Evolutionary conservation across 2,329 filamentous ascomycete genomes (phyloP), one percentile per base, ranked within the genome.

Genomic region (Arachnomyces sp.): DNA sequence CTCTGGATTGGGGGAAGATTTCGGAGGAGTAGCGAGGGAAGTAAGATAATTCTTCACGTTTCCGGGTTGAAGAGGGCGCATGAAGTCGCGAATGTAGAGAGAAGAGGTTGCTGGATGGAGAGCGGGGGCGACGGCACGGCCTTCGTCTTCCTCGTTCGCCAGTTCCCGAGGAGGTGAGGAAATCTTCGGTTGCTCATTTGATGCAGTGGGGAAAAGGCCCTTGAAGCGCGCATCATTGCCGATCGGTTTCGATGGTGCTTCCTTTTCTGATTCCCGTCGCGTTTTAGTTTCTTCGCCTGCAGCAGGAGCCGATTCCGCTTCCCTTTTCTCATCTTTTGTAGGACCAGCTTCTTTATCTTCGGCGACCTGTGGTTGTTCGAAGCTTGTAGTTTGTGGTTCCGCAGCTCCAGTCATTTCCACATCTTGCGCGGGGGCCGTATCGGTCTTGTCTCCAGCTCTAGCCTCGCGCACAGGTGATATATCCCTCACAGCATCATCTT

Each of bases 71-170:
- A 96, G 70, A 7, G 92, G 89, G 34, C 90, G 81, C 78, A 93
- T 89, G 40, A 96, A 77, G 54, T 94, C 82, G 59, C 82, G 81
- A 51, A 96, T 92, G 65, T 95, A 96, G 34, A 96, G 68, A 12
- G 85, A 82, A 25, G 77, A 65, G 2, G 88, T 90, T 4, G 82
- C 79, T 15, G 77, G 74, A 59, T 92, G 84, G 28, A 81, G 63
- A 0, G 84, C 73, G 5, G 81, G 79, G 17, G 65, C 56, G 12
- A 73, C 62, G 14, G 53, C 43, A 20, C 53, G 50, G 17, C 64
- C 63, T 31, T 65, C 59, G 12, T 52, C 59, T 44, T 67, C 65
- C 34, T 53, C 55, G 48, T 56, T 57, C 4, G 45, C 48, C 15
- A 53, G 40, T 32, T 55, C 56, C 35, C 38, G 47, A 6, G 49